Percentiles rank a stretch among this genome's conserved stretches.
These are phyloP conservation scores for Rheum nobile DNA, from an alignment of 148 eudicot genomes.

Conservation along the genomic window DNA sequence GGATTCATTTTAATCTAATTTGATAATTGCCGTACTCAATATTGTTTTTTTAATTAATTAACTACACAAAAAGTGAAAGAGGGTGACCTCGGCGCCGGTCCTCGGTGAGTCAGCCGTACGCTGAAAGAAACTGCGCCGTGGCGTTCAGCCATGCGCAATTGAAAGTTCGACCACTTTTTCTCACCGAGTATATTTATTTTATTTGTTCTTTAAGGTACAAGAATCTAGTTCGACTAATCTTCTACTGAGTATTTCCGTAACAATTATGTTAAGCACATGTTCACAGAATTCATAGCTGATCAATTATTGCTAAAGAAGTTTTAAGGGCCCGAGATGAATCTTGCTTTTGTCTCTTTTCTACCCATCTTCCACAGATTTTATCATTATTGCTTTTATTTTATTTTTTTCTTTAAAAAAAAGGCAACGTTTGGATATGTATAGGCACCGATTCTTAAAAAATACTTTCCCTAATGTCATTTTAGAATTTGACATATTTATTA, in stretches of 20 bases:
- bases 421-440: too few relatives aligned
- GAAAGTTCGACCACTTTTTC: conserved; percentile 4
- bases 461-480: too few relatives aligned
- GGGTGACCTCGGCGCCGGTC: neutral
- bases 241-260: too few relatives aligned
- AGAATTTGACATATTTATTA: too few relatives aligned
- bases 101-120: neutral
- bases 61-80: neutral
- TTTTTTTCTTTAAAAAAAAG: too few relatives aligned
- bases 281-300: neutral
- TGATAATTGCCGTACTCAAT: neutral
- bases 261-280: conserved; percentile 1
- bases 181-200: neutral
- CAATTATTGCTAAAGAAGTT: conserved; percentile 1
- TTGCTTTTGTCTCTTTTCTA: neutral
- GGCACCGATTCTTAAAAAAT: too few relatives aligned
- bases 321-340: conserved; percentile 8
- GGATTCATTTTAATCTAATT: too few relatives aligned
- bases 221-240: neutral
- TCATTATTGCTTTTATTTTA: neutral
- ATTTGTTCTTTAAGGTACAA: neutral
- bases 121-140: conserved; percentile 5
- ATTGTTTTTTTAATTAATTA: neutral
- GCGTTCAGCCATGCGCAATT: neutral
- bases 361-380: neutral